Evolutionary conservation across 345 rosid species (phyloP).

Genomic region (Citrus maxima): DNA sequence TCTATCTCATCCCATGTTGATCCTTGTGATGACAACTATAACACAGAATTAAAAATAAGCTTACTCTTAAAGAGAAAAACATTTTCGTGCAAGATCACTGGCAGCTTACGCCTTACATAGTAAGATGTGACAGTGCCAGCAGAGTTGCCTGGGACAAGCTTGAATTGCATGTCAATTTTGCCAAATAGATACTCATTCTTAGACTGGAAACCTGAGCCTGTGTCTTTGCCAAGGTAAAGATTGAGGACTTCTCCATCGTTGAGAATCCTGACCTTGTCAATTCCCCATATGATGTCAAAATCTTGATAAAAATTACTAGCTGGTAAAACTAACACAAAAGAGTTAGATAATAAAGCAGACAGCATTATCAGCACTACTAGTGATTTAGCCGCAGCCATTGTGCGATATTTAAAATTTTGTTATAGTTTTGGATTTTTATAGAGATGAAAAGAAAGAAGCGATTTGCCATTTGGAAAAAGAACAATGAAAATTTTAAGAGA

Average conservation of each 20-base stretch:
- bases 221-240: slow-evolving; percentile 37
- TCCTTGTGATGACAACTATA: slow-evolving; percentile 55
- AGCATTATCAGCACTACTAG: neutral
- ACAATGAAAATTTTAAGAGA: neutral
- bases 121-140: slow-evolving; percentile 54
- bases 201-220: slow-evolving; percentile 52
- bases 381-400: neutral
- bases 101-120: slow-evolving; percentile 40
- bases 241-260: slow-evolving; percentile 31
- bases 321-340: neutral
- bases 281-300: slow-evolving; percentile 41
- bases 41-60: neutral
- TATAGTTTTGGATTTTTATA: neutral
- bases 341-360: neutral
- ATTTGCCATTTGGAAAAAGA: neutral
- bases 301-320: slow-evolving; percentile 32
- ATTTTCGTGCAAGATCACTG: neutral
- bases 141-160: slow-evolving; percentile 56
- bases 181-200: slow-evolving; percentile 36
- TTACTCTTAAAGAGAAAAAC: neutral
- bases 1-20: slow-evolving; percentile 70
- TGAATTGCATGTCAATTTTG: slow-evolving; percentile 43
- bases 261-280: slow-evolving; percentile 29
- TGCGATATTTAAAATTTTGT: neutral
- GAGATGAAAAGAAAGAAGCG: too few relatives aligned